These are phyloP conservation scores for Chlamydomonas incerta DNA, from an alignment of 139 green algal species.

Conservation along the genomic window DNA sequence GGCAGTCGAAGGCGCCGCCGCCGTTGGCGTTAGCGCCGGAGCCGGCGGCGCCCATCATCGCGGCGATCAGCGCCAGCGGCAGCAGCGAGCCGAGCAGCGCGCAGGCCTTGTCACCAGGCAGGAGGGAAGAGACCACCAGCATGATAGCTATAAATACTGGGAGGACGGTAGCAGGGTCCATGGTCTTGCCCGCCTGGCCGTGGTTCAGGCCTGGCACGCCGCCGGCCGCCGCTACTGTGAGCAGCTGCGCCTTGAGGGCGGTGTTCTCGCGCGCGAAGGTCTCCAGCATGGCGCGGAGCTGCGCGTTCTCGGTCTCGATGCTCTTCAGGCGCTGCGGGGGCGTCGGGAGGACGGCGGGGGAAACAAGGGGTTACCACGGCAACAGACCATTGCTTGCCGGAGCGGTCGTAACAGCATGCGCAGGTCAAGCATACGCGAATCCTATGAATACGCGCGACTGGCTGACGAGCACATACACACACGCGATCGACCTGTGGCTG, in stretches of 20 bases:
- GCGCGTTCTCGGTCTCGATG: slow-evolving; percentile 59
- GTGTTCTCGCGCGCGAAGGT: slow-evolving; percentile 56
- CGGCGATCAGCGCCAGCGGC: slow-evolving; percentile 20
- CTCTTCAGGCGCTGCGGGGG: neutral
- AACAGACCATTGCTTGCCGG: no score
- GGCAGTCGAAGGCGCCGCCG: neutral
- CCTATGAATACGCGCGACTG: no score
- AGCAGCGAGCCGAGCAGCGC: slow-evolving; percentile 34
- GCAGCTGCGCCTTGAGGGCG: slow-evolving; percentile 45
- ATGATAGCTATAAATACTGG: slow-evolving; percentile 64
- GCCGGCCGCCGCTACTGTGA: neutral
- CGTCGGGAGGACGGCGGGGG: neutral
- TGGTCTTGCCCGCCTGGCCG: slow-evolving; percentile 23
- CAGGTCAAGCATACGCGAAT: no score
- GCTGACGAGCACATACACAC: no score
- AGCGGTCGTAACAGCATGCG: no score
- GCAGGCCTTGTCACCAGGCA: slow-evolving; percentile 49
- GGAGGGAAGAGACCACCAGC: slow-evolving; percentile 48
- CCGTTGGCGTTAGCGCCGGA: neutral
- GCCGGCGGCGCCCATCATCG: neutral
- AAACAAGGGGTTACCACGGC: neutral
- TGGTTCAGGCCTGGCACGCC: neutral
- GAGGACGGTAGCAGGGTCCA: slow-evolving; percentile 51
- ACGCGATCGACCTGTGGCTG: no score
- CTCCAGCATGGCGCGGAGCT: slow-evolving; percentile 57